These are phyloP conservation scores for Coprinopsis marcescibilis DNA, from an alignment of 768 basidiomycete genomes.

Conservation along the genomic window DNA sequence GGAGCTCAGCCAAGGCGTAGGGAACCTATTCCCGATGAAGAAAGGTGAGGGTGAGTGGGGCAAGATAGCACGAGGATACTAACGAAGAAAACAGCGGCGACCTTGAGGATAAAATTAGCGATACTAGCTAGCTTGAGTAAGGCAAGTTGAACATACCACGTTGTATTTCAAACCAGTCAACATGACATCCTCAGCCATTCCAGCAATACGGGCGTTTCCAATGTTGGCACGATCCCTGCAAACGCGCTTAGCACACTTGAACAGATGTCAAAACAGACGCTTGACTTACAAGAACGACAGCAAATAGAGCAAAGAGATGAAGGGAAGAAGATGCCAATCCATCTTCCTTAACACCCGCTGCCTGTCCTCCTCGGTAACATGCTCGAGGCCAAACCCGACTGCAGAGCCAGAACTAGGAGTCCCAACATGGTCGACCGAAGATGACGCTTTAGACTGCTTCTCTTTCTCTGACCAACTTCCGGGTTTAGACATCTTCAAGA, in stretches of 20 bases:
- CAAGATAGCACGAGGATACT: conserved; percentile 3
- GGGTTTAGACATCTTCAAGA: not conserved
- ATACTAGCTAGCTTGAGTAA: not conserved
- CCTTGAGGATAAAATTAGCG: conserved; percentile 12
- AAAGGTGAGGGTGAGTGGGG: not conserved
- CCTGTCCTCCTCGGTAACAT: conserved; percentile 18
- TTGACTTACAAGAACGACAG: conserved; percentile 40
- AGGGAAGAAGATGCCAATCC: conserved; percentile 38
- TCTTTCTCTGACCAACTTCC: conserved; percentile 5
- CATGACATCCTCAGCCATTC: conserved; percentile 25
- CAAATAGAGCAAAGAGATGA: conserved; percentile 39
- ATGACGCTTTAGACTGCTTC: not conserved
- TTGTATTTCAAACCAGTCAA: conserved; percentile 30
- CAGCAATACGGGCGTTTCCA: conserved; percentile 30
- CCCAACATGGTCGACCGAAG: conserved; percentile 5
- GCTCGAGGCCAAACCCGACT: not conserved
- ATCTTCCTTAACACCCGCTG: conserved; percentile 33
- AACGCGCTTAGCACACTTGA: not conserved
- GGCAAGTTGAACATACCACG: conserved; percentile 19
- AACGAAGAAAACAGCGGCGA: conserved; percentile 32
- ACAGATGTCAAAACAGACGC: not conserved
- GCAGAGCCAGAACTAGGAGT: conserved; percentile 2
- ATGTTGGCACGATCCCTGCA: conserved; percentile 31
- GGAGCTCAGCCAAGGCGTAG: conserved; percentile 30
- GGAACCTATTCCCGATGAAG: conserved; percentile 18